Evolutionary conservation across 2,329 filamentous ascomycete species (phyloP).

Genomic region (Claviceps sp.): DNA sequence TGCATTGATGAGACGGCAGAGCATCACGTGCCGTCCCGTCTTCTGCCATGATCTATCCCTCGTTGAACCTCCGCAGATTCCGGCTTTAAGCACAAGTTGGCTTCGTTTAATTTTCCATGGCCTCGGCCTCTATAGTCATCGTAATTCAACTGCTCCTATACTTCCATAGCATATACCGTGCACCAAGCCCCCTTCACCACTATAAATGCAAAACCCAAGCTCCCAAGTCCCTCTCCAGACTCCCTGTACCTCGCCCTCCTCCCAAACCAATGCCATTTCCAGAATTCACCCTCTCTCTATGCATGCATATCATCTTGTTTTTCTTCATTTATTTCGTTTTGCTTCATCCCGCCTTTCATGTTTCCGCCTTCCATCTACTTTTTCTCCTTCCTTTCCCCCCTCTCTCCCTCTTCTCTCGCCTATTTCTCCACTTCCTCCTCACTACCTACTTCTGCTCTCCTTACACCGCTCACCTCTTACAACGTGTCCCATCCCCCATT

Average conservation of each 20-base stretch:
- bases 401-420: not conserved
- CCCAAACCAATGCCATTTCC: constrained; percentile 2
- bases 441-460: not conserved
- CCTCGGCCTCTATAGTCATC: no score
- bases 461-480: constrained; percentile 8
- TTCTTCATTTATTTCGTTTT: not conserved
- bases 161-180: no score
- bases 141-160: no score
- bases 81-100: no score
- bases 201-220: no score
- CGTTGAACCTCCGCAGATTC: no score
- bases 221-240: no score
- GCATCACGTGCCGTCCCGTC: not conserved
- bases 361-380: not conserved
- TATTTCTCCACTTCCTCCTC: not conserved
- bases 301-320: not conserved
- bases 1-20: not conserved
- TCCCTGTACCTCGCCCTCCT: no score
- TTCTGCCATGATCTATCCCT: no score
- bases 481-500: constrained; percentile 90
- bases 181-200: no score
- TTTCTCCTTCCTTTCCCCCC: not conserved
- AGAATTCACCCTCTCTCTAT: constrained; percentile 4
- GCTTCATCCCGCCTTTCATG: no score
- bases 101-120: no score